Conservation (phyloP, 2,329 filamentous ascomycete species). For the Curvularia lunata region DNA sequence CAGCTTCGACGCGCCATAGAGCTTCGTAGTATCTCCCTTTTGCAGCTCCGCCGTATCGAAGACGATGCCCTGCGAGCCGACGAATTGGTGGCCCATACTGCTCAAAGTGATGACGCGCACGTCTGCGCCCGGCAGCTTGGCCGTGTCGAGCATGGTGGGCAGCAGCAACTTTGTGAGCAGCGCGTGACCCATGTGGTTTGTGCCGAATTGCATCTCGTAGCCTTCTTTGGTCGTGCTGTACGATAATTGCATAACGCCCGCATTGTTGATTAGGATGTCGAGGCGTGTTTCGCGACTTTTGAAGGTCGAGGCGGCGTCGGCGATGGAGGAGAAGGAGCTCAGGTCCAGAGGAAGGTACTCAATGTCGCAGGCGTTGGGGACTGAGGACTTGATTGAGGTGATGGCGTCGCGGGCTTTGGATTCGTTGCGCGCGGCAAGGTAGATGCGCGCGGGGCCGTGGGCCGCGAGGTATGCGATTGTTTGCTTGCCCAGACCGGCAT, state of each 20-base stretch:
- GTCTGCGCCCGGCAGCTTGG: slow-evolving; percentile 47
- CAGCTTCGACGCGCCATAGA: slow-evolving; percentile 59
- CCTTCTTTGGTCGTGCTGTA: slow-evolving; percentile 54
- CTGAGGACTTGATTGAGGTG: slow-evolving; percentile 44
- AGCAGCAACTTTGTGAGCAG: slow-evolving; percentile 56
- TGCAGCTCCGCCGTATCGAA: slow-evolving; percentile 46
- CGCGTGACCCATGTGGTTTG: slow-evolving; percentile 60
- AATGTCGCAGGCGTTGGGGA: slow-evolving; percentile 46
- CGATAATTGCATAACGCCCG: slow-evolving; percentile 51
- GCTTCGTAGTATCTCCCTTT: slow-evolving; percentile 31
- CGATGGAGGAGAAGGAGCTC: slow-evolving; percentile 50
- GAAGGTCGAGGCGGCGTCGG: slow-evolving; percentile 48
- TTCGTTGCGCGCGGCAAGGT: slow-evolving; percentile 54
- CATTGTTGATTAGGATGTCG: slow-evolving; percentile 57
- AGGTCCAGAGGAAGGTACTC: slow-evolving; percentile 53
- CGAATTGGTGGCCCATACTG: slow-evolving; percentile 38
- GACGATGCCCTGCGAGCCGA: slow-evolving; percentile 41
- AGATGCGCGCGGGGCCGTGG: slow-evolving; percentile 55
- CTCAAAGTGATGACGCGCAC: slow-evolving; percentile 55
- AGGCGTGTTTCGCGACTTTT: slow-evolving; percentile 47
- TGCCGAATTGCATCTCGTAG: slow-evolving; percentile 60
- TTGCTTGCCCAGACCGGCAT: slow-evolving; percentile 56
- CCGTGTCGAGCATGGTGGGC: slow-evolving; percentile 52
- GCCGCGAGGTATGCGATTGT: slow-evolving; percentile 53
- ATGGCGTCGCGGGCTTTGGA: slow-evolving; percentile 53